Evolutionary conservation across 352 stramenopile genomes (phyloP).

Genomic region (Globisporangium abappressorium): DNA sequence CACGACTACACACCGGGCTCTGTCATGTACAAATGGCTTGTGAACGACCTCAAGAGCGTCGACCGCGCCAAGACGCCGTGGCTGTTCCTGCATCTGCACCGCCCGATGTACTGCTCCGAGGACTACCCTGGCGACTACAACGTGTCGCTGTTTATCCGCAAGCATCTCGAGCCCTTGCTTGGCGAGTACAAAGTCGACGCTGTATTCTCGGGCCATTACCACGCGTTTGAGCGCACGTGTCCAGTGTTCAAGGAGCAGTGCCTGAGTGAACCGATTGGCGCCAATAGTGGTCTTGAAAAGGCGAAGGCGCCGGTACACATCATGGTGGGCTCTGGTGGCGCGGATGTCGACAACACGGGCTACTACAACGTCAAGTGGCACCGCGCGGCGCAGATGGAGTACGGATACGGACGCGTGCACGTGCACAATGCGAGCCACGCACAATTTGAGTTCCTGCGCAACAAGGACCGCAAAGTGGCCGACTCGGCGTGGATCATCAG

Average conservation of each 20-base stretch:
- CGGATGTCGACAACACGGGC: constrained; percentile 53
- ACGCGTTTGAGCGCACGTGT: constrained; percentile 91
- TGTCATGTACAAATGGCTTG: constrained; percentile 86
- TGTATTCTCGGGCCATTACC: constrained; percentile 89
- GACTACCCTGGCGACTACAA: constrained; percentile 51
- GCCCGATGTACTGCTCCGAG: constrained; percentile 89
- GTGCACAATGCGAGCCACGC: constrained; percentile 61
- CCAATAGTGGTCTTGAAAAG: constrained; percentile 15
- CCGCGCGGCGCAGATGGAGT: constrained; percentile 56
- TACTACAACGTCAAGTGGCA: constrained; percentile 64
- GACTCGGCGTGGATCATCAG: constrained; percentile 28
- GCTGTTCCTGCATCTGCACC: constrained; percentile 89
- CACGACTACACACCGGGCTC: constrained; percentile 85
- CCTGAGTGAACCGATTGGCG: constrained; percentile 35
- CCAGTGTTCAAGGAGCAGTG: constrained; percentile 75
- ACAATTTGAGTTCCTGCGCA: constrained; percentile 71
- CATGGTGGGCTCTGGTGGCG: constrained; percentile 80
- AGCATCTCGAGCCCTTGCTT: constrained; percentile 89
- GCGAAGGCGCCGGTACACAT: constrained; percentile 72
- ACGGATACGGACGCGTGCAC: constrained; percentile 75
- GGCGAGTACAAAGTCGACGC: constrained; percentile 86
- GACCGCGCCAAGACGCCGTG: constrained; percentile 88
- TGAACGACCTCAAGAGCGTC: constrained; percentile 76
- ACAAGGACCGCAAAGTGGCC: constrained; percentile 20
- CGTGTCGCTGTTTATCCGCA: constrained; percentile 74